Evolutionary conservation across 2,329 filamentous ascomycete species (phyloP).

Genomic region (Verticillium alfalfae): DNA sequence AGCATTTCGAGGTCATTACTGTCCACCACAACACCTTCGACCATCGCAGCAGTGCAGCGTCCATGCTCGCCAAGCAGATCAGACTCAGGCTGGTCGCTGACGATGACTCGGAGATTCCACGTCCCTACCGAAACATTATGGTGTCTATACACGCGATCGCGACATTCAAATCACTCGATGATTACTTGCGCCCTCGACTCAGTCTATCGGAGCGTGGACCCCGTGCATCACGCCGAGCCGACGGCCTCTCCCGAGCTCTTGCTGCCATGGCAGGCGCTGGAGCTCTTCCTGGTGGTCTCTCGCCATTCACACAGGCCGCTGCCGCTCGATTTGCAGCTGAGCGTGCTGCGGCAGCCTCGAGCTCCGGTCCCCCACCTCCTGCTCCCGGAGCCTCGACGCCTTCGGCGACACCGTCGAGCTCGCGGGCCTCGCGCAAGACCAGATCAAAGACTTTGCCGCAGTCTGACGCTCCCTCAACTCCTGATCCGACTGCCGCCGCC

Average conservation of each 20-base stretch:
- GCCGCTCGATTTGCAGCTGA: constrained; percentile 40
- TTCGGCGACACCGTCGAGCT: constrained; percentile 36
- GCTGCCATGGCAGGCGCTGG: constrained; percentile 72
- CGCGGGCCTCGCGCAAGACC: constrained; percentile 37
- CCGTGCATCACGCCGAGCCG: constrained; percentile 53
- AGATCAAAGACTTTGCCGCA: constrained; percentile 40
- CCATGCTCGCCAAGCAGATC: constrained; percentile 95
- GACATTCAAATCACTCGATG: constrained; percentile 93
- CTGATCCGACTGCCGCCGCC: constrained; percentile 39
- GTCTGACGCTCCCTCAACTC: constrained; percentile 33
- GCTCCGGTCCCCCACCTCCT: constrained; percentile 27
- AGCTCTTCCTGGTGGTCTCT: constrained; percentile 32
- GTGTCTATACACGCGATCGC: constrained; percentile 98
- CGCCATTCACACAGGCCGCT: constrained; percentile 38
- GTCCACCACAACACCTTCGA: constrained; percentile 91
- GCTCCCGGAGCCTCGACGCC: constrained; percentile 30
- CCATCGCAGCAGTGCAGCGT: constrained; percentile 83
- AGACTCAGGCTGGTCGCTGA: constrained; percentile 84
- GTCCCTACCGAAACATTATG: constrained; percentile 88
- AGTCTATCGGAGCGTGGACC: constrained; percentile 67
- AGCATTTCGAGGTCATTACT: constrained; percentile 96
- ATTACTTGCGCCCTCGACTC: constrained; percentile 89
- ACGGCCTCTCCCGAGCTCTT: constrained; percentile 62
- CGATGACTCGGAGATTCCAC: constrained; percentile 84
- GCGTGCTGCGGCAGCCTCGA: constrained; percentile 30